Evolutionary conservation across 108 stramenopile species (phyloP).

Genomic region (Pseudonitzschia delicatissima): DNA sequence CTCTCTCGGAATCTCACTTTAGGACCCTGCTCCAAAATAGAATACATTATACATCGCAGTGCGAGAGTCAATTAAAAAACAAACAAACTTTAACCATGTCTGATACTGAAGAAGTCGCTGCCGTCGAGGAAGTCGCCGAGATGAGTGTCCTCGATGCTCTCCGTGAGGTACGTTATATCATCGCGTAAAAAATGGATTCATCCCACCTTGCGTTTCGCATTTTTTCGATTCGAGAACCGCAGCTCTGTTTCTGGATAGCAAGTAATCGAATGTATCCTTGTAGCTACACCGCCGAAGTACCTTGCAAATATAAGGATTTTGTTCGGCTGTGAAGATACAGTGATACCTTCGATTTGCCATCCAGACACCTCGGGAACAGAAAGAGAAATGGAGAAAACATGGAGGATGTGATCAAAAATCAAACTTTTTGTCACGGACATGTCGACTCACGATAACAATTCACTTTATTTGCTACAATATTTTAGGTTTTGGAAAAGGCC

Average conservation of each 20-base stretch:
- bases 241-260: not conserved
- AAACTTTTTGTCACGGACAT: slow-evolving; percentile 16
- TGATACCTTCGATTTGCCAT: no score
- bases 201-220: not conserved
- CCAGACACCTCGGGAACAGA: no score
- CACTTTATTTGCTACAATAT: not conserved
- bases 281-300: not conserved
- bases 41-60: slow-evolving; percentile 38
- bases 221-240: not conserved
- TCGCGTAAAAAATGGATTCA: not conserved
- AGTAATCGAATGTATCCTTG: not conserved
- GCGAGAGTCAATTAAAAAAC: slow-evolving; percentile 71
- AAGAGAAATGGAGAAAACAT: slow-evolving; percentile 3
- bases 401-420: slow-evolving; percentile 14
- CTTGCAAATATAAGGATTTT: not conserved
- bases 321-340: no score
- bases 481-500: slow-evolving; percentile 95
- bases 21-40: slow-evolving; percentile 66
- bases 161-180: slow-evolving; percentile 77
- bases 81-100: slow-evolving; percentile 43
- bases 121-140: slow-evolving; percentile 84
- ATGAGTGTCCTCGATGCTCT: slow-evolving; percentile 97
- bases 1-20: slow-evolving; percentile 45
- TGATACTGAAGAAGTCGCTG: slow-evolving; percentile 73
- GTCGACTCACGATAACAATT: slow-evolving; percentile 5